Percentiles rank a stretch among this genome's conserved stretches.
Evolutionary conservation across 805 yeast genomes (phyloP).

Genomic region (Yarrowia phangngaensis): DNA sequence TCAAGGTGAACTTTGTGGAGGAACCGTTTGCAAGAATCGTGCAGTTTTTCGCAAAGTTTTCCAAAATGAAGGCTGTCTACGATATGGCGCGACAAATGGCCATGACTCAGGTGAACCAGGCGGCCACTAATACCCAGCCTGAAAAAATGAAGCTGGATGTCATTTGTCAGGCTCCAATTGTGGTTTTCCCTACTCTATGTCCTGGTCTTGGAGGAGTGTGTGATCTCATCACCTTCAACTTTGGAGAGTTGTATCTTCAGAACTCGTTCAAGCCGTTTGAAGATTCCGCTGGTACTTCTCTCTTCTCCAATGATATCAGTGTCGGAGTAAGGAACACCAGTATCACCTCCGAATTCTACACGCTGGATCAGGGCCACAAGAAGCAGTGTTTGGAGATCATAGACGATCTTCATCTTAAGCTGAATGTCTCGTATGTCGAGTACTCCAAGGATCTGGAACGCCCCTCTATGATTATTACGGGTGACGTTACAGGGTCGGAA

Average conservation of each 20-base stretch:
- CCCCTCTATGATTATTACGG: conserved; percentile 52
- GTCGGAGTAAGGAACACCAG: conserved; percentile 72
- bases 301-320: conserved; percentile 51
- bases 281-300: conserved; percentile 30
- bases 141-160: conserved; percentile 67
- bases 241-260: conserved; percentile 75
- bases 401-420: conserved; percentile 57
- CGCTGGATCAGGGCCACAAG: conserved; percentile 41
- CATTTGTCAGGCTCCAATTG: conserved; percentile 71
- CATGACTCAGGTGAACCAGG: conserved; percentile 76
- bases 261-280: conserved; percentile 51
- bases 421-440: conserved; percentile 55
- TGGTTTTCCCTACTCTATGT: conserved; percentile 66
- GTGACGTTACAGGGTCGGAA: conserved; percentile 60
- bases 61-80: conserved; percentile 80
- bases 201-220: conserved; percentile 40
- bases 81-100: conserved; percentile 89
- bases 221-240: conserved; percentile 63
- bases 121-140: conserved; percentile 46
- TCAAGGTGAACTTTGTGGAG: conserved; percentile 74
- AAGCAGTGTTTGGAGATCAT: conserved; percentile 60
- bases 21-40: conserved; percentile 68
- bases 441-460: conserved; percentile 36
- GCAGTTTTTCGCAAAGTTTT: conserved; percentile 66
- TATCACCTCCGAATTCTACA: conserved; percentile 58